phyloP scores from a whole-genome alignment of 108 stramenopile species.

The Phaeodactylum tricornutum region DNA sequence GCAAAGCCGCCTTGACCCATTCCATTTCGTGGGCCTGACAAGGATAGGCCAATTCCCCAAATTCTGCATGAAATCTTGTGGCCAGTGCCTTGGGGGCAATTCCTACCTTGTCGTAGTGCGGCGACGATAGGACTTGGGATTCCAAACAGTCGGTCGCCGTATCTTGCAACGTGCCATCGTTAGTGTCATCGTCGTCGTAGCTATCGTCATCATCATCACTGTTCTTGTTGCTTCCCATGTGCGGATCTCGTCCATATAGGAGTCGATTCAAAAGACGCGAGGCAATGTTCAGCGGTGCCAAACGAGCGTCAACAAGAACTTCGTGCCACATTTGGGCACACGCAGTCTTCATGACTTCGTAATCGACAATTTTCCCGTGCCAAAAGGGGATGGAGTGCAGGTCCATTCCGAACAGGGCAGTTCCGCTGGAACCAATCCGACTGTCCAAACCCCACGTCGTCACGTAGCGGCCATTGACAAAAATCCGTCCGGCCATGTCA shows the following conservation, averaged over 20 bases:
- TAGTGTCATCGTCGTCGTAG: slow-evolving; percentile 14
- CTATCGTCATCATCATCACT: slow-evolving; percentile 26
- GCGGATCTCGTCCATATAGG: slow-evolving; percentile 39
- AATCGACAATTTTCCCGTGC: slow-evolving; percentile 49
- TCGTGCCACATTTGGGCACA: slow-evolving; percentile 49
- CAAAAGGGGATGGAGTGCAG: slow-evolving; percentile 43
- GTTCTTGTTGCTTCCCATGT: slow-evolving; percentile 14
- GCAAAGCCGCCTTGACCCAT: slow-evolving; percentile 39
- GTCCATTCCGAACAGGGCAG: slow-evolving; percentile 72
- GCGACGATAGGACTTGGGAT: slow-evolving; percentile 49
- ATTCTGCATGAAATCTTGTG: slow-evolving; percentile 47
- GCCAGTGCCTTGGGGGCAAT: slow-evolving; percentile 71
- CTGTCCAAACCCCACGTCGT: slow-evolving; percentile 41
- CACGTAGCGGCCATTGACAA: slow-evolving; percentile 60
- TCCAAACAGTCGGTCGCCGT: slow-evolving; percentile 42
- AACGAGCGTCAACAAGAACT: slow-evolving; percentile 52
- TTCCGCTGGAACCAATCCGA: slow-evolving; percentile 33
- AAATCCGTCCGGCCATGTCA: slow-evolving; percentile 49
- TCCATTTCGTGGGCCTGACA: slow-evolving; percentile 51
- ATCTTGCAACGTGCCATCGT: slow-evolving; percentile 8
- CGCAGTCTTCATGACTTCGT: slow-evolving; percentile 19
- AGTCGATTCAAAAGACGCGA: slow-evolving; percentile 46
- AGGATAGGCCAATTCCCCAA: slow-evolving; percentile 56
- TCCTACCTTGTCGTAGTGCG: slow-evolving; percentile 52
- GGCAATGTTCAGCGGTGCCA: slow-evolving; percentile 33